Base-by-base conservation (phyloP, 805 yeast genomes). In the Wickerhamiella galacta region DNA sequence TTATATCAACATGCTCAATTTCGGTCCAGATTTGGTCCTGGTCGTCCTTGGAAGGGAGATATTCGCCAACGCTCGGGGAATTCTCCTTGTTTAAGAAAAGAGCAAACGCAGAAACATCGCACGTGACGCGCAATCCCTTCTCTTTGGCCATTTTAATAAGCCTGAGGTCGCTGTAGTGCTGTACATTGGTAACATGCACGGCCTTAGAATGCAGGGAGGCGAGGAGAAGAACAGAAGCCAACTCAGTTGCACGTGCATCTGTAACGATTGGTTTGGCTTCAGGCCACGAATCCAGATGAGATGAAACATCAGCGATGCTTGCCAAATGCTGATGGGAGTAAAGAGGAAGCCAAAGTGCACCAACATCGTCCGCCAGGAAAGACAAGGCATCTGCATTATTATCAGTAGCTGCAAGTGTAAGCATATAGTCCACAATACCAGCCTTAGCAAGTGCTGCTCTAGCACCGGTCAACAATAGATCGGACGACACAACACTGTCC, bases 151-250 rank as follows among this genome's bases (percentile, higher is more conserved):
- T 71, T 51, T 68, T 66, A 49, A 87, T 79, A 52, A 87, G 64
- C 39, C 78, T 74, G 51, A 87, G 64, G 55, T 87, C 96, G 43
- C 76, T 81, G 51, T 67, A 72, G 38, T 76, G 66, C 26, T 79
- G 71, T 32, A 87, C 90, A 44, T 79, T 83, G 35, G 93, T 80
- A 46, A 87, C 74, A 57, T 87, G 96, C 42, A 87, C 76, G 25
- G 82, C 63, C 49, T 93, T 70, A 58, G 63, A 68, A 64, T 80
- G 83, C 52, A 87, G 67, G 18, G 94, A 78, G 28, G 95, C 93
- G 58, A 87, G 64, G 49, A 87, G 67, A 53, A 87, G 62, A 28
- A 85, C 76, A 3, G 94, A 79, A n/a, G 96, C 96, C 49, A 87
- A 64, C 49, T 82, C 87, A 25, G 95, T 79, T 17, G 87, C 75